Evolutionary conservation across 148 eudicot species (phyloP).

Genomic region (Fagopyrum esculentum): DNA sequence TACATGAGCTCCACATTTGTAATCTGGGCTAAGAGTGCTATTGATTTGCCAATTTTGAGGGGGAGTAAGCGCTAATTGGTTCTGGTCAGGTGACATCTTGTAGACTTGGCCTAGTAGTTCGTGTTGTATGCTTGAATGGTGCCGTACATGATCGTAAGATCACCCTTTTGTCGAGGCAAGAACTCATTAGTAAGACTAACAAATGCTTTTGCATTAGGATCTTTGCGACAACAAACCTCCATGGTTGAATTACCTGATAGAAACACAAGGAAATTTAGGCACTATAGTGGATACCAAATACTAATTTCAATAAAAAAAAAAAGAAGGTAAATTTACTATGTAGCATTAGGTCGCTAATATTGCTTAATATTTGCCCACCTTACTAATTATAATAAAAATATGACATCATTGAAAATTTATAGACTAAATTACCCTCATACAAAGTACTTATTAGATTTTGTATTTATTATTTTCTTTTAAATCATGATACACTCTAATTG

Average conservation of each 20-base stretch:
- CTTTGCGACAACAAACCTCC: conserved; percentile 48
- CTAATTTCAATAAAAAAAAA: too few relatives aligned
- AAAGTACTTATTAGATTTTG: too few relatives aligned
- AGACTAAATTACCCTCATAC: too few relatives aligned
- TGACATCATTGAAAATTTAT: too few relatives aligned
- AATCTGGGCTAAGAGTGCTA: conserved; percentile 52
- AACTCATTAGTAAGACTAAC: conserved; percentile 26
- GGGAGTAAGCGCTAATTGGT: conserved; percentile 36
- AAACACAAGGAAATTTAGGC: neutral
- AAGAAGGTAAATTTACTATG: too few relatives aligned
- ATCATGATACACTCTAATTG: too few relatives aligned
- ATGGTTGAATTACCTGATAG: conserved; percentile 31
- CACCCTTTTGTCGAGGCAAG: conserved; percentile 56
- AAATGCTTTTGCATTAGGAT: conserved; percentile 33
- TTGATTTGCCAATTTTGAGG: conserved; percentile 62
- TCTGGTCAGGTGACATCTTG: conserved; percentile 66
- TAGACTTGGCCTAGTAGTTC: conserved; percentile 60
- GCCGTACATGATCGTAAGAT: conserved; percentile 67
- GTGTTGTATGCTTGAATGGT: conserved; percentile 29
- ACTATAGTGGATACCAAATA: too few relatives aligned
- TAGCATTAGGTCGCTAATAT: too few relatives aligned
- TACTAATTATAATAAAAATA: too few relatives aligned
- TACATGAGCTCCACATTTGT: conserved; percentile 59
- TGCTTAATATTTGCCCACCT: too few relatives aligned
- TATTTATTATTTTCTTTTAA: too few relatives aligned